Evolutionary conservation across 192 early-diverging fungal genomes (phyloP).

Genomic region (Podila verticillata): DNA sequence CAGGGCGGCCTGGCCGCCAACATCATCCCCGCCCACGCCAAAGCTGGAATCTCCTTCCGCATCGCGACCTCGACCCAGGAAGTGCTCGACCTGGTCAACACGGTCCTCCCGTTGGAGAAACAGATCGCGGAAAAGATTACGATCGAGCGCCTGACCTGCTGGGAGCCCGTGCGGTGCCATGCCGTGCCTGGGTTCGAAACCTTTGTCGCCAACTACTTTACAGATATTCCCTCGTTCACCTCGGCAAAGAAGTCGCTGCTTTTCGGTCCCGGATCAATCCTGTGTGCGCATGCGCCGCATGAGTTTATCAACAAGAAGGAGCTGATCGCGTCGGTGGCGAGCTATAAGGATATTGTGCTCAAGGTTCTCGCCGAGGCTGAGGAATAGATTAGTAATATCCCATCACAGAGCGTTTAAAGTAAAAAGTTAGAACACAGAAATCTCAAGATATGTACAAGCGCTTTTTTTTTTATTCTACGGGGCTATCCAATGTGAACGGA

Average conservation of each 20-base stretch:
- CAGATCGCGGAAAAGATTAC: conserved; percentile 44
- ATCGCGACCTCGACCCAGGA: conserved; percentile 53
- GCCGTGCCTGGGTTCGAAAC: conserved; percentile 44
- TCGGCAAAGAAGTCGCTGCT: conserved; percentile 40
- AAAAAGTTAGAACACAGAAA: neutral
- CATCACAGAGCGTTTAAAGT: neutral
- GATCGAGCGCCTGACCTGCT: conserved; percentile 33
- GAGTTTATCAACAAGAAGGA: conserved; percentile 55
- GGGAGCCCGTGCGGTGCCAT: conserved; percentile 58
- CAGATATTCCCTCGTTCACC: conserved; percentile 50
- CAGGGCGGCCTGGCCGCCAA: conserved; percentile 60
- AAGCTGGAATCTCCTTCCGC: conserved; percentile 55
- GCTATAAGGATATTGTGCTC: conserved; percentile 52
- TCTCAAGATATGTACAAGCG: too few relatives aligned
- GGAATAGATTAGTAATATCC: neutral
- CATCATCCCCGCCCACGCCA: conserved; percentile 54
- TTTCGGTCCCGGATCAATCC: conserved; percentile 50
- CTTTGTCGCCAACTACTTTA: conserved; percentile 51
- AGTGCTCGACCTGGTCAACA: conserved; percentile 44
- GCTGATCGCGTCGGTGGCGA: conserved; percentile 42
- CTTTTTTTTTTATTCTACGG: too few relatives aligned
- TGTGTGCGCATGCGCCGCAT: conserved; percentile 48
- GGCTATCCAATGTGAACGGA: neutral
- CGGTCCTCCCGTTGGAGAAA: conserved; percentile 18
- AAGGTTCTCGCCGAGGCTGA: conserved; percentile 33